These are phyloP conservation scores for Sporothrix mexicana DNA, from an alignment of 2,329 filamentous ascomycete species.

Conservation along the genomic window DNA sequence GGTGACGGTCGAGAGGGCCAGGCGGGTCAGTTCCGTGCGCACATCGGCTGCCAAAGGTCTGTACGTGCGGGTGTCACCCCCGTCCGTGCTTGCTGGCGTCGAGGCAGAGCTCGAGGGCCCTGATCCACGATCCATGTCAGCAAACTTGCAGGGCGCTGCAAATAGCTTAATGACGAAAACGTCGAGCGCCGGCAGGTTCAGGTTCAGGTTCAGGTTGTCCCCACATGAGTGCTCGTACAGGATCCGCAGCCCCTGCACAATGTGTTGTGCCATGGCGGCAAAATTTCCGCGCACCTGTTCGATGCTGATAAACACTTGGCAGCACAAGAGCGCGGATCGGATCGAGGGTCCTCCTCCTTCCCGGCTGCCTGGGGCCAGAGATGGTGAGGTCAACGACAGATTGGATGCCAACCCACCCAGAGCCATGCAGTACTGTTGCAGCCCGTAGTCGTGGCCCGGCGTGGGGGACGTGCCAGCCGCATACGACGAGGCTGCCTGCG, in stretches of 20 bases:
- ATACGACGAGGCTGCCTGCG: not conserved
- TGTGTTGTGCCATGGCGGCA: not conserved
- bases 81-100: not conserved
- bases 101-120: not conserved
- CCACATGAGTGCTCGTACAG: no score
- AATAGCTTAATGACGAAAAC: not conserved
- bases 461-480: not conserved
- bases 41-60: not conserved
- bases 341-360: no score
- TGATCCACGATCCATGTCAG: not conserved
- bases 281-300: not conserved
- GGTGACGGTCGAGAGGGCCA: not conserved
- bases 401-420: not conserved
- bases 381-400: not conserved
- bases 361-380: no score
- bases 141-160: constrained; percentile 3
- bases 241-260: constrained; percentile 5
- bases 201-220: not conserved
- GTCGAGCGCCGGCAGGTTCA: not conserved
- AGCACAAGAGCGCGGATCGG: not conserved
- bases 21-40: not conserved
- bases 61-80: not conserved
- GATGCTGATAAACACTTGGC: constrained; percentile 5
- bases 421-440: constrained; percentile 5
- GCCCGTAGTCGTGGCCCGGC: not conserved